phyloP scores from a whole-genome alignment of 1,284 basidiomycete species.

The Ganoderma sinense region DNA sequence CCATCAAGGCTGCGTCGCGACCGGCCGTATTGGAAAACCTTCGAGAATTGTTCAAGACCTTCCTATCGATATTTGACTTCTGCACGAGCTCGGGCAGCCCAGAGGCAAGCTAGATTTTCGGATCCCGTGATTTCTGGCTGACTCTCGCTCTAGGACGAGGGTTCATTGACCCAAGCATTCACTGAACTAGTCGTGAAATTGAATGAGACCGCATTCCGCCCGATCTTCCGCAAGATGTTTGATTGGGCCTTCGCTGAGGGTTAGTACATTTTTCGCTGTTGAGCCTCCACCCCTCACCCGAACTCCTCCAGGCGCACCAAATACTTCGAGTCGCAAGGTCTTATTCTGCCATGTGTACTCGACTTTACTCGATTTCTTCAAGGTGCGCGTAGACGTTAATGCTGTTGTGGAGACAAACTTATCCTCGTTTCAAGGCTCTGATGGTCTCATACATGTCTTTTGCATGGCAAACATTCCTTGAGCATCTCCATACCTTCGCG shows the following conservation, averaged over 20 bases:
- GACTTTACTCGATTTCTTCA: slow-evolving; percentile 84
- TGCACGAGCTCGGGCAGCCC: slow-evolving; percentile 1
- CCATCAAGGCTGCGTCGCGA: slow-evolving; percentile 71
- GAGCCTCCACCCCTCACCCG: neutral
- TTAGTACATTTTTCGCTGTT: neutral
- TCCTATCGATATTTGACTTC: slow-evolving; percentile 81
- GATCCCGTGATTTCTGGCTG: slow-evolving; percentile 31
- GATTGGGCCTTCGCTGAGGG: slow-evolving; percentile 91
- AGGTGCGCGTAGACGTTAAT: slow-evolving; percentile 54
- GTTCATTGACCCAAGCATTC: slow-evolving; percentile 77
- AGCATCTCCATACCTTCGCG: slow-evolving; percentile 64
- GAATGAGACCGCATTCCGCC: slow-evolving; percentile 93
- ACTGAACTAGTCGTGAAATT: slow-evolving; percentile 91
- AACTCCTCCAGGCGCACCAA: slow-evolving; percentile 39
- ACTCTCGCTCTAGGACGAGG: slow-evolving; percentile 52
- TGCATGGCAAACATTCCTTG: slow-evolving; percentile 74
- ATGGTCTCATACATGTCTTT: slow-evolving; percentile 93
- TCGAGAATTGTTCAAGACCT: slow-evolving; percentile 80
- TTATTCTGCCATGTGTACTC: slow-evolving; percentile 80
- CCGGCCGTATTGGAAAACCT: slow-evolving; percentile 74
- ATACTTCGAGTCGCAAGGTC: slow-evolving; percentile 51
- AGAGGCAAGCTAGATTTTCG: slow-evolving; percentile 7
- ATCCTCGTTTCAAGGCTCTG: slow-evolving; percentile 59
- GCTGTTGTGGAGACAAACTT: slow-evolving; percentile 12
- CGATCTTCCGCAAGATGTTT: slow-evolving; percentile 90